Evolutionary conservation across 2,329 filamentous ascomycete species (phyloP), one percentile per base, ranked within the genome.

Genomic region (Hymenotorrendiella dingleyae): DNA sequence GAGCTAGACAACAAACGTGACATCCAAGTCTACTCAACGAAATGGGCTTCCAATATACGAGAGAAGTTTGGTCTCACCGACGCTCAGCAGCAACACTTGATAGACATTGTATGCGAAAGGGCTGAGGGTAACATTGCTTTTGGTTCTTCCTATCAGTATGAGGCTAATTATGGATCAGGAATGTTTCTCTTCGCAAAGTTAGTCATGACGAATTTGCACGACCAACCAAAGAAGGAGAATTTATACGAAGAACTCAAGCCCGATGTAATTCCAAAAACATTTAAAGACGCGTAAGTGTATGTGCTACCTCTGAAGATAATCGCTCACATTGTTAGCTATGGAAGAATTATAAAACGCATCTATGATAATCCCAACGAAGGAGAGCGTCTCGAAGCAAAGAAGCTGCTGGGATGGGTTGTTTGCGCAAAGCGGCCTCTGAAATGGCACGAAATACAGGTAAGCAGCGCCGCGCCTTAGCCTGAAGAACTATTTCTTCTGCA

Each of bases 391-490:
- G n/a, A n/a, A 3, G 6, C 17, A 17, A 27, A 21, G 10, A 17
- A 42, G 17, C 6, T 23, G 12, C 47, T 70, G 8, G 59, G 63
- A 1, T 69, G 64, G 65, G 54, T 69, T 8, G 57, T 62, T 4
- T 67, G 61, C 46, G 61, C 63, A 4, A 65, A 62, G 43, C 49
- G 65, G 12, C 56, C 67, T 1, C 49, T 69, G 10, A 64, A 62
- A 38, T 65, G 62, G 65, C 55, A 62, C 34, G 67, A 69, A 45
- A 61, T 69, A n/a, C 67, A 69, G 57, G 58, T n/a, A n/a, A n/a
- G n/a, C n/a, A n/a, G n/a, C n/a, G n/a, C n/a, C n/a, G n/a, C n/a
- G n/a, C n/a, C n/a, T n/a, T n/a, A n/a, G n/a, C n/a, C n/a, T n/a
- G n/a, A n/a, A n/a, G n/a, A n/a, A n/a, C n/a, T n/a, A n/a, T n/a